phyloP scores from a whole-genome alignment of 768 basidiomycete species.

The Russula vinacea region DNA sequence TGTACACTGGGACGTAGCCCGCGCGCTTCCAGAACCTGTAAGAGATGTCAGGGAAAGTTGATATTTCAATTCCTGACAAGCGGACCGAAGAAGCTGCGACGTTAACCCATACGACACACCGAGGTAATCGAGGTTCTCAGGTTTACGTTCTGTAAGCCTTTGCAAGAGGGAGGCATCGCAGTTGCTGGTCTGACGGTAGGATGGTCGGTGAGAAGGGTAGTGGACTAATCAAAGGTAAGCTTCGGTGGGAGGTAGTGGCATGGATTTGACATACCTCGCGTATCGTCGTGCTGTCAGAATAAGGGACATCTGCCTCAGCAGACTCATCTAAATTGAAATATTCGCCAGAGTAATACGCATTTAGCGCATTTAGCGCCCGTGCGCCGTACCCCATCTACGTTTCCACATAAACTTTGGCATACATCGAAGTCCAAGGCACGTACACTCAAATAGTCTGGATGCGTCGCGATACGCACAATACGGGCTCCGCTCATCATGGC shows the following conservation, averaged over 20 bases:
- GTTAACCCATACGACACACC: constrained; percentile 97
- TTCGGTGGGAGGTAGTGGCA: neutral
- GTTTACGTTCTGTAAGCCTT: constrained; percentile 83
- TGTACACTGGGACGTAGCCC: constrained; percentile 86
- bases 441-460: constrained; percentile 92
- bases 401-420: constrained; percentile 11
- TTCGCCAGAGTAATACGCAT: constrained; percentile 91
- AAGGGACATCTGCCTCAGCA: constrained; percentile 48
- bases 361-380: constrained; percentile 79
- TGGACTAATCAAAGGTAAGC: constrained; percentile 37
- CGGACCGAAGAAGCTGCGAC: constrained; percentile 69
- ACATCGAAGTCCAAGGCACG: constrained; percentile 34
- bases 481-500: constrained; percentile 87
- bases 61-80: constrained; percentile 10
- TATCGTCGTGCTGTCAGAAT: constrained; percentile 55
- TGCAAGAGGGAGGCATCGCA: constrained; percentile 93
- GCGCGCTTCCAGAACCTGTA: constrained; percentile 91
- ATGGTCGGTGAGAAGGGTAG: constrained; percentile 71
- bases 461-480: constrained; percentile 89
- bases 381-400: constrained; percentile 94
- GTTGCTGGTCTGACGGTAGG: constrained; percentile 66
- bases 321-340: constrained; percentile 83
- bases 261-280: constrained; percentile 43
- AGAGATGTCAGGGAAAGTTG: constrained; percentile 12
- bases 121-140: constrained; percentile 87